phyloP scores from a whole-genome alignment of 805 yeast genomes.

The Clavispora asparagi region DNA sequence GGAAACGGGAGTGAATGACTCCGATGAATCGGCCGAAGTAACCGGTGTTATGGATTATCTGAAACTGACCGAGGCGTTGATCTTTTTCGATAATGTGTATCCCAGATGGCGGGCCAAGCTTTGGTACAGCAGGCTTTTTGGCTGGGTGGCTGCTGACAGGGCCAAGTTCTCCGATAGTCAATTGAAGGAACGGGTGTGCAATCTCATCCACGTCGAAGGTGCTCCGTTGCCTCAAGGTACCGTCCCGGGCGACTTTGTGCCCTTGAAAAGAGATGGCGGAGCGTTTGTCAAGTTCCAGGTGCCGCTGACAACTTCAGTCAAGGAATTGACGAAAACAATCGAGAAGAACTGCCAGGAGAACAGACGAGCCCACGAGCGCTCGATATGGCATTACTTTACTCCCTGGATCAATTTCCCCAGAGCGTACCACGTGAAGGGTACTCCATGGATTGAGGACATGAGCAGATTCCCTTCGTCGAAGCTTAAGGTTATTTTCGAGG shows the following conservation, averaged over 20 bases:
- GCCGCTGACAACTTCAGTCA: conserved; percentile 45
- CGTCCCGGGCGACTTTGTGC: conserved; percentile 54
- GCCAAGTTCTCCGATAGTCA: conserved; percentile 9
- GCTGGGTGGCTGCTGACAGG: conserved; percentile 14
- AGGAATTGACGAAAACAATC: conserved; percentile 50
- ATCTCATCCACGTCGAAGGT: conserved; percentile 8
- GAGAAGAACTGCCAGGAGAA: conserved; percentile 37
- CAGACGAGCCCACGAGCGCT: conserved; percentile 7
- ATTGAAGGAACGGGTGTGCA: conserved; percentile 14
- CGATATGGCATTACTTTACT: conserved; percentile 6
- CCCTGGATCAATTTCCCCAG: conserved; percentile 31
- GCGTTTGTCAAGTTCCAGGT: conserved; percentile 77
- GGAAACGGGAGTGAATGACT: conserved; percentile 24
- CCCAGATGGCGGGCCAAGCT: conserved; percentile 25
- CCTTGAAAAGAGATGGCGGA: conserved; percentile 85
- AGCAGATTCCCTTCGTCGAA: conserved; percentile 65
- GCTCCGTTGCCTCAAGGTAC: conserved; percentile 28
- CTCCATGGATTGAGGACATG: conserved; percentile 95
- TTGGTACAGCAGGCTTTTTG: conserved; percentile 18
- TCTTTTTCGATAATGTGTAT: conserved; percentile 35
- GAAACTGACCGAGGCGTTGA: conserved; percentile 24
- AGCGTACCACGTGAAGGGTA: conserved; percentile 76
- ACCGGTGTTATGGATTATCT: conserved; percentile 39
- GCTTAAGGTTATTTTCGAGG: conserved; percentile 68
- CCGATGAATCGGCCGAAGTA: conserved; percentile 28